Percentiles rank a stretch among this genome's conserved stretches.
Conservation (phyloP, 2,329 filamentous ascomycete genomes). For the Myotisia sp. region DNA sequence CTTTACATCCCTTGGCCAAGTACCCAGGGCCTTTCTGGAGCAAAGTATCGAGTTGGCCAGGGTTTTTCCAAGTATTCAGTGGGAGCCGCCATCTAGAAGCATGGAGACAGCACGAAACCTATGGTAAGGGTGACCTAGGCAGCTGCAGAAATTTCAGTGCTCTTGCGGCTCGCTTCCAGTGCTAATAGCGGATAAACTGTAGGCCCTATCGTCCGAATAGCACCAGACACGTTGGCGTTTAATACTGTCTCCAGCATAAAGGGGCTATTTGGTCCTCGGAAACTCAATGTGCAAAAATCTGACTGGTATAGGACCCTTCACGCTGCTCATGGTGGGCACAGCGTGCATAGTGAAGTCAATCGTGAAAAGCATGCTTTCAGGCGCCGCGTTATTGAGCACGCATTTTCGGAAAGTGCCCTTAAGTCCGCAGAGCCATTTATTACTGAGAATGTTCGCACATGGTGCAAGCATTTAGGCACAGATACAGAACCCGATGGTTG, state of each 20-base stretch:
- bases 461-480: constrained; percentile 7
- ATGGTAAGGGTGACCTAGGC: constrained; percentile 21
- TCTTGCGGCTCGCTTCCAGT: not conserved
- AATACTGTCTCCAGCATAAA: constrained; percentile 56
- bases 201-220: constrained; percentile 55
- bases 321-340: constrained; percentile 13
- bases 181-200: not conserved
- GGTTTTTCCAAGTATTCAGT: constrained; percentile 5
- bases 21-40: constrained; percentile 12
- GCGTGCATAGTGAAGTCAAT: constrained; percentile 12
- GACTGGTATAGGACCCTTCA: constrained; percentile 27
- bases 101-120: constrained; percentile 11
- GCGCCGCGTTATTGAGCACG: constrained; percentile 16
- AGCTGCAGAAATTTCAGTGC: not conserved
- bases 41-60: constrained; percentile 8
- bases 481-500: constrained; percentile 11
- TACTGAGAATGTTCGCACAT: constrained; percentile 8
- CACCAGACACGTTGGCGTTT: constrained; percentile 63
- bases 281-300: constrained; percentile 17
- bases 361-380: constrained; percentile 12
- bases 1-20: constrained; percentile 11
- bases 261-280: constrained; percentile 32
- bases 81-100: constrained; percentile 11
- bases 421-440: constrained; percentile 11
- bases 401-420: constrained; percentile 18